Evolutionary conservation across 2,329 filamentous ascomycete species (phyloP).

Genomic region (Ophiostoma quercus): DNA sequence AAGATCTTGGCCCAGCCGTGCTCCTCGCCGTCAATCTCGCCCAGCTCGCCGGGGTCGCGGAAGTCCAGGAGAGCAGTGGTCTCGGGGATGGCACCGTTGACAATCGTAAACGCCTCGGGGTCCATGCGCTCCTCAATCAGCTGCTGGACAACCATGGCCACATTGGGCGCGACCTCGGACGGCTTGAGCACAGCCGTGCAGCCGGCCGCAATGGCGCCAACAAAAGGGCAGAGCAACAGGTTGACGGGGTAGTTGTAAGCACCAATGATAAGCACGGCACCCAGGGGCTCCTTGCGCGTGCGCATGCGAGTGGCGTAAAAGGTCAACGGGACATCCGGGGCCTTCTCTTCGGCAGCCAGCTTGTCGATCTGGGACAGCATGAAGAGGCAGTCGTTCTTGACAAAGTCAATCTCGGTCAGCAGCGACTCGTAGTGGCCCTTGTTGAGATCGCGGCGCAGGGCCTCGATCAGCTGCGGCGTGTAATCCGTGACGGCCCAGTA

Average conservation of each 20-base stretch:
- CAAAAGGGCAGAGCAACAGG: constrained; percentile 68
- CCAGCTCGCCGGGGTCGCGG: constrained; percentile 39
- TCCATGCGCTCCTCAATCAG: constrained; percentile 74
- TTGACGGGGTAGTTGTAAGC: constrained; percentile 93
- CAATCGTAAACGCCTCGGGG: constrained; percentile 64
- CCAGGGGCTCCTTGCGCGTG: constrained; percentile 82
- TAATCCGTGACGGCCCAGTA: constrained; percentile 90
- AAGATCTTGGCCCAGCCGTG: constrained; percentile 94
- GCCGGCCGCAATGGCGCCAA: constrained; percentile 87
- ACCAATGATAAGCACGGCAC: constrained; percentile 77
- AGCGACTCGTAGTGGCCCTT: constrained; percentile 72
- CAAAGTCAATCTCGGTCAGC: constrained; percentile 70
- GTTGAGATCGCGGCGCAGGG: constrained; percentile 69
- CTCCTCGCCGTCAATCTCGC: constrained; percentile 22
- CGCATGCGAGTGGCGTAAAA: constrained; percentile 66
- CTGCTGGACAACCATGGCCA: constrained; percentile 73
- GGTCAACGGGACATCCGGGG: constrained; percentile 58
- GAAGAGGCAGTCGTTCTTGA: constrained; percentile 75
- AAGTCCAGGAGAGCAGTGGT: constrained; percentile 70
- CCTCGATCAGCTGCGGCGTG: constrained; percentile 64
- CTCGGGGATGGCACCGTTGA: constrained; percentile 78
- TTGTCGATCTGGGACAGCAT: constrained; percentile 70
- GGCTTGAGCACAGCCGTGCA: constrained; percentile 90
- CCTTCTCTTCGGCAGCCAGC: constrained; percentile 77
- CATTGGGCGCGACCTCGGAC: constrained; percentile 71